phyloP scores from a whole-genome alignment of 768 basidiomycete genomes.

The Mycena rosella region DNA sequence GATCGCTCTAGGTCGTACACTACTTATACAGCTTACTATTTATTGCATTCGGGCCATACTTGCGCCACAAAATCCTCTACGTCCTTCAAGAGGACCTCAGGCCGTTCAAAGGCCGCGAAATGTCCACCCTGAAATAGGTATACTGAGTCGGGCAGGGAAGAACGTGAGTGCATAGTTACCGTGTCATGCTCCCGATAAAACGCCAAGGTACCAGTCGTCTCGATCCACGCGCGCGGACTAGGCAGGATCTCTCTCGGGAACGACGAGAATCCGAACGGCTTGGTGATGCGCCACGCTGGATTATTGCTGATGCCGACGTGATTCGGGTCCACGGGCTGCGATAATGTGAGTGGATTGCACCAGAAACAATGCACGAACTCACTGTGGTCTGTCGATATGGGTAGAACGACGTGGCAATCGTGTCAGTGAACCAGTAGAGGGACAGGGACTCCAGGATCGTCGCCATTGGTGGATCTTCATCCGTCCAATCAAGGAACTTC shows the following conservation, averaged over 20 bases:
- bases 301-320: too few species aligned
- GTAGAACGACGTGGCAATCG: slow-evolving; percentile 43
- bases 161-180: background rate
- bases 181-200: slow-evolving; percentile 44
- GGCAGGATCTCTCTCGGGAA: slow-evolving; percentile 46
- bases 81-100: slow-evolving; percentile 43
- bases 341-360: background rate
- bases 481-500: slow-evolving; percentile 46
- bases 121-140: slow-evolving; percentile 41
- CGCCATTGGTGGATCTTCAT: slow-evolving; percentile 35
- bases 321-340: too few species aligned
- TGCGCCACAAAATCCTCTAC: slow-evolving; percentile 43
- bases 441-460: slow-evolving; percentile 42
- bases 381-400: slow-evolving; percentile 38
- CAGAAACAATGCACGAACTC: background rate
- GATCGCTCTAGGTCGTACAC: too few species aligned
- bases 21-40: background rate
- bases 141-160: background rate
- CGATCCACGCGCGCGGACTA: slow-evolving; percentile 42
- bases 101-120: slow-evolving; percentile 49
- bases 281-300: slow-evolving; percentile 25
- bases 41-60: slow-evolving; percentile 9
- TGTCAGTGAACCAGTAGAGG: slow-evolving; percentile 45
- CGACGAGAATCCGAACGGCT: slow-evolving; percentile 44
- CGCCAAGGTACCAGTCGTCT: slow-evolving; percentile 41